Base-by-base conservation (phyloP, 2,329 filamentous ascomycete species). In the Pseudonectria buxi region DNA sequence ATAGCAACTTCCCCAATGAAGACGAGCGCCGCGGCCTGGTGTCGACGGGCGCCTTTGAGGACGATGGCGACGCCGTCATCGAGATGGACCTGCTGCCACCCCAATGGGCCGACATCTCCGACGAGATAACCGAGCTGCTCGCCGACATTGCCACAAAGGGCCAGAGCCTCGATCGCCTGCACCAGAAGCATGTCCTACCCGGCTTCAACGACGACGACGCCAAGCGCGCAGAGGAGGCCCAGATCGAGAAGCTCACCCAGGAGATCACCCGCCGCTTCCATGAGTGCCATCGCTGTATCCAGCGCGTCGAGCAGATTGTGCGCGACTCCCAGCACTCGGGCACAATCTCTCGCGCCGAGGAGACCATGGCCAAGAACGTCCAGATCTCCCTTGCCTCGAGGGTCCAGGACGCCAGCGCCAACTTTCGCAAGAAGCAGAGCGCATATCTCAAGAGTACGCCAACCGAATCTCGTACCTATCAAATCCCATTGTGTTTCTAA, bases 21-120 rank as follows among this genome's bases (percentile, higher is more conserved):
- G 72, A 76, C 54, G 18, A 22, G 18, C 67, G 71, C 37, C 84
- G 86, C 47, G 88, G 90, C 27, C 83, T 98, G 53, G 84, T 98
- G 58, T 85, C 88, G 44, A 73, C 78, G 36, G 79, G 76, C 53
- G 81, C 82, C 50, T 88, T 84, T 58, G 78, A 76, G 42, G 85
- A 94, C 59, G 86, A 95, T 63, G 88, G 88, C 57, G 90, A 96
- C 63, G 85, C 86, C 14, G 80, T 98, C 38, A 96, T 98, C 54
- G 92, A 98, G 69, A 96, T 98, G 92, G 90, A 96, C 62, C 69
- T 95, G 26, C 72, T 98, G 13, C 92, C 92, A 15, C 92, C 92
- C 35, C 81, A 92, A 41, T 98, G 92, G 92, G 84, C 90, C 39
- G 92, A 98, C 56, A 74, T 95, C 40, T 89, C 89, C 54, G 92